Evolutionary conservation across 306 rosid species (phyloP), one percentile per base, ranked within the genome.

Genomic region (Sphenostylis stenocarpa): DNA sequence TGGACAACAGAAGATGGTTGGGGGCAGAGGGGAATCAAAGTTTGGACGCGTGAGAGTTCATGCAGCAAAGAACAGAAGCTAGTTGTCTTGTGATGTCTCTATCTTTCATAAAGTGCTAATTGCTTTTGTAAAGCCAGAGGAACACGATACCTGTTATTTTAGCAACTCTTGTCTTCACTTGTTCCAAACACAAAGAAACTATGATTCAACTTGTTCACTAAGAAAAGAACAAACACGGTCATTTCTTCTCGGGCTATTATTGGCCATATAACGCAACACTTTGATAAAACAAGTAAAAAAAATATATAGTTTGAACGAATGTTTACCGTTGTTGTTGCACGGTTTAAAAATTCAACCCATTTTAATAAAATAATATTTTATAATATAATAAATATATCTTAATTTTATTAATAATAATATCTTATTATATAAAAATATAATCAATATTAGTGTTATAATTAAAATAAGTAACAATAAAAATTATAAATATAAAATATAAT

Each of bases 171-270:
- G 70, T 44, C 79, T 82, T 77, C 57, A 16, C 72, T 75, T 76
- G 13, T 33, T 41, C 53, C 53, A 51, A n/a, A 70, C 33, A 64
- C 71, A 62, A 70, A 76, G 71, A 47, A 45, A 60, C 19, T 51
- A 34, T 15, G n/a, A 48, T 24, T 75, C n/a, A 80, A 80, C 80
- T 43, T 80, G 70, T 73, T 66, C 21, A 17, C 34, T 16, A 80
- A 73, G 80, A 44, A 80, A 73, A 67, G 80, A 73, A 80, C 63
- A 73, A 65, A 52, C 21, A 31, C 8, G n/a, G 24, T 1, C n/a
- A 8, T 8, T 10, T 36, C 7, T 45, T 24, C 28, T 9, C 74
- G 1, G 19, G 6, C 48, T 9, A 17, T 33, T 2, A 38, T 38
- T 33, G 67, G 6, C 15, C 21, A n/a, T 24, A 61, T 4, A 7